Evolutionary conservation across 305 asterid genomes (phyloP).

Genomic region (Solanum hybrid): DNA sequence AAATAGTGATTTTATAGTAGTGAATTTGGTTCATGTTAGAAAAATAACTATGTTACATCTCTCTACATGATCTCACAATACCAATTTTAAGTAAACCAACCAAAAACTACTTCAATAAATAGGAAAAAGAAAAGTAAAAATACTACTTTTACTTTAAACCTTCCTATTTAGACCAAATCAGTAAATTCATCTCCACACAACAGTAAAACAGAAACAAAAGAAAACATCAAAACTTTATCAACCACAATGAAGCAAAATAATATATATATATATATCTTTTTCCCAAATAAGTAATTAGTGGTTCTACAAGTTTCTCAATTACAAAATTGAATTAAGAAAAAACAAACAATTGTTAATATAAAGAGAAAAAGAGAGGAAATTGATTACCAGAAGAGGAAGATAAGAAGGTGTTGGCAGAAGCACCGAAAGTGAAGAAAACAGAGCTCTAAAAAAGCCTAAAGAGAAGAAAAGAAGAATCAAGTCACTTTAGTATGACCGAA

Average conservation of each 20-base stretch:
- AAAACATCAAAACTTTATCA: background rate
- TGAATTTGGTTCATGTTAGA: background rate
- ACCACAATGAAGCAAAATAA: background rate
- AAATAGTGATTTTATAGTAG: too few species aligned
- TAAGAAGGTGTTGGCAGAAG: constrained; percentile 34
- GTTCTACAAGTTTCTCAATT: background rate
- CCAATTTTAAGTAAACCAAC: background rate
- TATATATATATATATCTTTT: too few species aligned
- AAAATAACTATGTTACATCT: background rate
- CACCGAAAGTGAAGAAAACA: constrained; percentile 10
- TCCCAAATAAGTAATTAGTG: background rate
- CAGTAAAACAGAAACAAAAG: background rate
- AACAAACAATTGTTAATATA: background rate
- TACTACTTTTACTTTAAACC: background rate
- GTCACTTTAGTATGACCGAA: constrained; percentile 7
- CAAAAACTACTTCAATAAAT: background rate
- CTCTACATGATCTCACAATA: background rate
- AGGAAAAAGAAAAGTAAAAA: background rate
- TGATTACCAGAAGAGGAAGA: constrained; percentile 12
- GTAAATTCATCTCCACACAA: background rate
- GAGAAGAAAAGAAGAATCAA: constrained; percentile 15
- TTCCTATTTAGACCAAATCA: too few species aligned
- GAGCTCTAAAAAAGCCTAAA: constrained; percentile 8
- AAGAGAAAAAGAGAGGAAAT: background rate
- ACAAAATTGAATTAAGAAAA: background rate